Evolutionary conservation across 2,329 filamentous ascomycete genomes (phyloP), one percentile per base, ranked within the genome.

Genomic region (Scytalidium sp.): DNA sequence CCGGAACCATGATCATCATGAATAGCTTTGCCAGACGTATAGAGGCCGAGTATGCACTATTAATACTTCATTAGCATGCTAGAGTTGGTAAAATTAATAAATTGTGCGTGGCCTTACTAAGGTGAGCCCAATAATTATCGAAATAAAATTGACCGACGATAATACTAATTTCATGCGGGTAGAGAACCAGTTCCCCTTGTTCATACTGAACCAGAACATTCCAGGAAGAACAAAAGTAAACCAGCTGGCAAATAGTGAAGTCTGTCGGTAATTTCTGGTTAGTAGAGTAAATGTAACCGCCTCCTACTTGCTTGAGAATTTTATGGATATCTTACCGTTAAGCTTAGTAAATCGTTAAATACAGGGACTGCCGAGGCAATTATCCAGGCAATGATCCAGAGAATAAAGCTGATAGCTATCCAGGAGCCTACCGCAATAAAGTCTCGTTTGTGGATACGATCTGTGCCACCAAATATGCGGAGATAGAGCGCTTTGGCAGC

Each of bases 321-420:
- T n/a, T n/a, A n/a, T n/a, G n/a, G n/a, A n/a, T n/a, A n/a, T n/a
- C n/a, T 77, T 21, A 72, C 75, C 58, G 88, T 80, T 29, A 89
- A 67, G 3, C 79, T 80, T 3, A 90, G 70, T 8, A 90, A 69
- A 43, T 81, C 75, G 60, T 80, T 81, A 69, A 90, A 90, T 44
- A 83, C 79, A 0, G 87, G 87, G 7, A 90, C 84, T 0, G 82
- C 80, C 61, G 85, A 79, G 4, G 86, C 84, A 51, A 90, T 83
- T 51, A 89, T 66, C 75, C 83, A 87, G 2, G 83, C 81, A 3
- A 86, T 49, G 5, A 80, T 56, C 81, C 84, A 88, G 15, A 81
- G 64, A 11, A 57, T 63, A 0, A 75, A 61, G 1, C 79, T 76
- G 42, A 89, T 79, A 6, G 56, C 73, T 11, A 81, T 56, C 86